A percentile compares a stretch with the other conserved stretches of the same genome.
Evolutionary conservation across 495 filamentous ascomycete genomes (phyloP).

Genomic region (Ramalina peruviana): DNA sequence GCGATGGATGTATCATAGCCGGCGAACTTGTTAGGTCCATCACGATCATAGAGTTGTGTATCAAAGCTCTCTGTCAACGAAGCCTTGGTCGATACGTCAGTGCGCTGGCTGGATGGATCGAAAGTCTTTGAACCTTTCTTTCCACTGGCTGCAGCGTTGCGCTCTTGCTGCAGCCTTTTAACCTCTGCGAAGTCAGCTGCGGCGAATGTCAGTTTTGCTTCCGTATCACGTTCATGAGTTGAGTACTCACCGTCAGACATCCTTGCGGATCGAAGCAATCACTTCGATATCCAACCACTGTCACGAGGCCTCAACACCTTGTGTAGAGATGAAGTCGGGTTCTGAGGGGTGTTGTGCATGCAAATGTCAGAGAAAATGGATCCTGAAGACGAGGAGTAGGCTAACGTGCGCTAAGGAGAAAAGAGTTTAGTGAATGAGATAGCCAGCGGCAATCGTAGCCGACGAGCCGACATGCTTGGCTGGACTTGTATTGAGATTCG

Average conservation of each 20-base stretch:
- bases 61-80: constrained; percentile 92
- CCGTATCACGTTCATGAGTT: constrained; percentile 6
- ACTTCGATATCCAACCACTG: too few relatives aligned
- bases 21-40: constrained; percentile 67
- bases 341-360: too few relatives aligned
- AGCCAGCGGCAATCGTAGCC: too few relatives aligned
- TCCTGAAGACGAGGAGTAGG: too few relatives aligned
- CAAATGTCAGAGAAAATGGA: too few relatives aligned
- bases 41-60: constrained; percentile 77
- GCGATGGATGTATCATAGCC: constrained; percentile 88
- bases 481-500: too few relatives aligned
- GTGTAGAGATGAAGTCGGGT: too few relatives aligned
- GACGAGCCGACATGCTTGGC: too few relatives aligned
- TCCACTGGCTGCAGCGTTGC: constrained; percentile 67
- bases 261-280: constrained; percentile 11
- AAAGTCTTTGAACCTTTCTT: constrained; percentile 83
- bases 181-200: constrained; percentile 71
- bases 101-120: constrained; percentile 75
- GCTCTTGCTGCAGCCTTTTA: constrained; percentile 76
- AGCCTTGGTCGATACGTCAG: constrained; percentile 83
- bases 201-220: constrained; percentile 18
- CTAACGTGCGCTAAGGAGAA: too few relatives aligned
- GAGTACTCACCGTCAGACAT: constrained; percentile 47
- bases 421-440: too few relatives aligned
- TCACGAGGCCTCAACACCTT: too few relatives aligned